These are phyloP conservation scores for Paramecium tetraurelia DNA, from an alignment of 73 alveolate genomes.

Conservation along the genomic window DNA sequence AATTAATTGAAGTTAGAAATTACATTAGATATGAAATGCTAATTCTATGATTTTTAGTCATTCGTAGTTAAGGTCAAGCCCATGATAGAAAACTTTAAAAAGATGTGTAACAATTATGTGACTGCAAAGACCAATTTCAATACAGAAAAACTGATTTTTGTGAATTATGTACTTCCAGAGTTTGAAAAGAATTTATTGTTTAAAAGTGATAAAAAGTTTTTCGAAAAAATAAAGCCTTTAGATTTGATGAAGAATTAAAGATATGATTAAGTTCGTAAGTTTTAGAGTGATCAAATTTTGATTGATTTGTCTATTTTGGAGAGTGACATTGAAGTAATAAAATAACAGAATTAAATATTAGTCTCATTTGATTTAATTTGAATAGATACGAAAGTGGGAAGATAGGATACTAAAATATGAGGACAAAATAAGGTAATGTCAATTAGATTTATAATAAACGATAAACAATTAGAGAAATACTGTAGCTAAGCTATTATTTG, in stretches of 20 bases:
- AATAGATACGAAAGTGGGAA: not conserved
- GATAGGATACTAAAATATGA: not conserved
- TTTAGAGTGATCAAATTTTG: not conserved
- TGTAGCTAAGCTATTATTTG: not conserved
- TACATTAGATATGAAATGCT: not conserved
- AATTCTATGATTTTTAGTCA: not conserved
- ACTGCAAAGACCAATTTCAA: not conserved
- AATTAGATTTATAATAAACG: slow-evolving; percentile 19
- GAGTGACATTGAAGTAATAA: not conserved
- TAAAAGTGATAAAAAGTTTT: not conserved
- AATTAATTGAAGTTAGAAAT: slow-evolving; percentile 12
- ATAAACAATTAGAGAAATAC: not conserved
- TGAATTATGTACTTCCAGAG: slow-evolving; percentile 30
- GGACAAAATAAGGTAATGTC: not conserved
- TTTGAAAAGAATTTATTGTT: not conserved
- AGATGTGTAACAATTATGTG: slow-evolving; percentile 17
- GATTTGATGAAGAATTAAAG: not conserved
- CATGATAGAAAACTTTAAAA: slow-evolving; percentile 30
- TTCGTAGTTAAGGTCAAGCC: not conserved
- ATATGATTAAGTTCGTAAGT: slow-evolving; percentile 19
- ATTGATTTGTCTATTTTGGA: not conserved
- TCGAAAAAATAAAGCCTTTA: not conserved
- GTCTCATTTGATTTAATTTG: not conserved
- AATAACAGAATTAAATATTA: not conserved
- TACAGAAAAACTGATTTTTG: not conserved